Evolutionary conservation across 1,284 basidiomycete genomes (phyloP).

Genomic region (Macrocybe sp.): DNA sequence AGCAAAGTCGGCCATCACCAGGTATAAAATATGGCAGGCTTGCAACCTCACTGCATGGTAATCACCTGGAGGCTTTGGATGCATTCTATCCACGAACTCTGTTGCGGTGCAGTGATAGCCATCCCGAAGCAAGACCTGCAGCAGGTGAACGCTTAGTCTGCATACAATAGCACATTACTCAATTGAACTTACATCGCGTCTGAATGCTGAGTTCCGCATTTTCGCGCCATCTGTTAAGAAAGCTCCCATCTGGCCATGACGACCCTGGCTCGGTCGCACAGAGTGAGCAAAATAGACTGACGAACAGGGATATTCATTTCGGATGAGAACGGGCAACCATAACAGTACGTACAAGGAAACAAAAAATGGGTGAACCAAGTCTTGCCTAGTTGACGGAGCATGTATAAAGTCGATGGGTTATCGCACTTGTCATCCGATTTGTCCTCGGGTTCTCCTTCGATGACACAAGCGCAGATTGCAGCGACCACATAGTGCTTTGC

Average conservation of each 20-base stretch:
- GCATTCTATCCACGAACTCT: no score
- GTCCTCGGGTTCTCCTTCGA: not conserved
- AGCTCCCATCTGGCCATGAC: not conserved
- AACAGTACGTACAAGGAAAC: not conserved
- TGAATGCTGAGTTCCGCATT: no score
- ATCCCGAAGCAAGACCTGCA: no score
- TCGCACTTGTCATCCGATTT: not conserved
- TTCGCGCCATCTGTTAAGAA: no score
- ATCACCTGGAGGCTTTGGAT: no score
- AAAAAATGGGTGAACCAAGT: constrained; percentile 5
- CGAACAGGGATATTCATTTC: not conserved
- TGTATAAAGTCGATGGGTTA: not conserved
- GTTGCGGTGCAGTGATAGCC: no score
- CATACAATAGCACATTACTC: no score
- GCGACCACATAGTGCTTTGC: not conserved
- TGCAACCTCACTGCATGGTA: no score
- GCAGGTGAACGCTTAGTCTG: no score
- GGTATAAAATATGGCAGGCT: no score
- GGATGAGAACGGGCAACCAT: not conserved
- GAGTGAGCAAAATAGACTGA: not conserved
- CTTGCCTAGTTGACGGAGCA: constrained; percentile 3
- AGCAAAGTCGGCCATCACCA: no score
- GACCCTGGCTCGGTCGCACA: not conserved
- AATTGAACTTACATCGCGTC: no score
- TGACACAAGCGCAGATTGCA: not conserved